phyloP scores from a whole-genome alignment of 495 filamentous ascomycete species.

The Penicillium diatomitis region DNA sequence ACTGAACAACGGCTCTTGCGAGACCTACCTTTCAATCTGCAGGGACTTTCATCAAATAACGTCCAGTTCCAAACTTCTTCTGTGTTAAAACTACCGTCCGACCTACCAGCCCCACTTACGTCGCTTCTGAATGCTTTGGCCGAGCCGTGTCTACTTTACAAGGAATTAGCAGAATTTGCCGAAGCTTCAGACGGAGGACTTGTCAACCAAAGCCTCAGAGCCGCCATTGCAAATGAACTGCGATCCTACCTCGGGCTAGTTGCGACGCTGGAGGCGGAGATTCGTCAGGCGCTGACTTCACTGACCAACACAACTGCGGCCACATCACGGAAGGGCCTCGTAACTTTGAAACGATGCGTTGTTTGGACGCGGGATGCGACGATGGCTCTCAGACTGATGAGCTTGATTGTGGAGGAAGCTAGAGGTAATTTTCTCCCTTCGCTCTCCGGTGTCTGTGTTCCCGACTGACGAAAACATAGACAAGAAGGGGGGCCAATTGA shows the following conservation, averaged over 20 bases:
- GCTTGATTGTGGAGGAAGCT: slow-evolving; percentile 83
- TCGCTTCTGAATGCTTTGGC: slow-evolving; percentile 83
- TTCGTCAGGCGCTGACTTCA: slow-evolving; percentile 62
- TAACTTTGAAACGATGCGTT: slow-evolving; percentile 90
- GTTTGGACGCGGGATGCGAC: slow-evolving; percentile 97
- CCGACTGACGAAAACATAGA: slow-evolving; percentile 21
- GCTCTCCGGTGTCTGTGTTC: too few species aligned
- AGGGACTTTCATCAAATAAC: slow-evolving; percentile 81
- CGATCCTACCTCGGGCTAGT: slow-evolving; percentile 88
- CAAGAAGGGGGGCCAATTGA: slow-evolving; percentile 86
- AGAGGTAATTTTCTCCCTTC: slow-evolving; percentile 42
- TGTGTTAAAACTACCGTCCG: slow-evolving; percentile 62
- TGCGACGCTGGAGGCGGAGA: slow-evolving; percentile 89
- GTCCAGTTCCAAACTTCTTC: slow-evolving; percentile 61
- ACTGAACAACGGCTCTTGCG: slow-evolving; percentile 70
- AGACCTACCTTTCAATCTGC: slow-evolving; percentile 88
- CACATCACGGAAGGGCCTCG: slow-evolving; percentile 73
- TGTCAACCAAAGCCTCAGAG: slow-evolving; percentile 87
- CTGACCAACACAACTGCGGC: slow-evolving; percentile 56
- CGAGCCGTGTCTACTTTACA: slow-evolving; percentile 86
- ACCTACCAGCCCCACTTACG: slow-evolving; percentile 73
- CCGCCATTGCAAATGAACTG: slow-evolving; percentile 76
- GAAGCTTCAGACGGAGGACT: slow-evolving; percentile 62
- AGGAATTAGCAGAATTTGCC: slow-evolving; percentile 68
- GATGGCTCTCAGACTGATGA: slow-evolving; percentile 92